Evolutionary conservation across 2,329 filamentous ascomycete species (phyloP), one percentile per base, ranked within the genome.

Genomic region (Elsinoe fawcettii): DNA sequence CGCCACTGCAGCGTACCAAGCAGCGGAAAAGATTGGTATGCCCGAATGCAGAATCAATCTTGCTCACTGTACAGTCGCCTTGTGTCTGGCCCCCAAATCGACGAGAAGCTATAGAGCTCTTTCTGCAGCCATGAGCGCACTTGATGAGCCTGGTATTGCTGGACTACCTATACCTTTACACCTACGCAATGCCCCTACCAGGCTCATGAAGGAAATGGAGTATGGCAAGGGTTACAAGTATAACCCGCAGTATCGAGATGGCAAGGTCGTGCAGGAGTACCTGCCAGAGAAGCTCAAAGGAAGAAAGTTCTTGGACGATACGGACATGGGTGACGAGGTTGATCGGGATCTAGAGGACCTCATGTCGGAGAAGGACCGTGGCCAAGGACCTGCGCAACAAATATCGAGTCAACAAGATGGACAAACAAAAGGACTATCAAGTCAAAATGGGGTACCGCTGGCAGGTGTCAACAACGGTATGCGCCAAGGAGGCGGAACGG

Each of bases 171-270:
- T 99, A 20, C 93, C 93, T 1, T 72, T 93, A 37, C 93, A 97
- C 69, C 72, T 99, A 59, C 78, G 93, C 59, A 97, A 97, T 70
- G 93, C 93, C 7, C 92, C 93, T 0, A 97, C 93, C 1, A 81
- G 85, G 63, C 70, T 97, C 62, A 95, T 99, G 92, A 88, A 91
- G 65, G 92, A 96, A 63, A 74, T 97, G 63, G 92, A 90, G 0
- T 95, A 90, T 67, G 91, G 91, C 0, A 85, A 84, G 51, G 88
- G 90, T 69, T 99, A 99, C 72, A 97, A 97, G 71, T 97, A 99
- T 67, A 95, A 95, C 63, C 93, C 93, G 0, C 88, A 95, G 64
- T 99, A 92, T 66, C 73, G 81, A 53, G 83, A 91, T 60, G 93
- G 93, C 0, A 82, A 75, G 63, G 92, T 97, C 0, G 80, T 77